phyloP scores from a whole-genome alignment of 192 early-diverging fungal species.

The Coemansia sp. region DNA sequence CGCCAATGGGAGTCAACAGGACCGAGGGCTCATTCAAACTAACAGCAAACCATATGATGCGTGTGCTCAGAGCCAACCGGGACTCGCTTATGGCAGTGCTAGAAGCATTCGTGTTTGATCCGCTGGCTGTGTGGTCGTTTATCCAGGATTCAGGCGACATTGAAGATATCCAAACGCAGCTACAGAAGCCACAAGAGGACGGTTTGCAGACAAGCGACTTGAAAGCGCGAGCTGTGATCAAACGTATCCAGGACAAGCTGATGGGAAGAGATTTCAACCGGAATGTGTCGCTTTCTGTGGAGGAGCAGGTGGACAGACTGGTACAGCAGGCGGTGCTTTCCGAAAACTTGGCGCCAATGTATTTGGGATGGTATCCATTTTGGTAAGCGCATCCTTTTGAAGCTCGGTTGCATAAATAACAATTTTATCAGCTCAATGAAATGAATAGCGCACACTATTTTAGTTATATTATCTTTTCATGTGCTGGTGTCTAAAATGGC shows the following conservation, averaged over 20 bases:
- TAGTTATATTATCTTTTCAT: too few relatives aligned
- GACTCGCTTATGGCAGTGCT: slow-evolving; percentile 97
- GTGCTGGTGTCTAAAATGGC: background rate
- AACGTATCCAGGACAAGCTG: slow-evolving; percentile 89
- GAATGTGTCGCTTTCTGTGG: slow-evolving; percentile 73
- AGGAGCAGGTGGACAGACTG: slow-evolving; percentile 83
- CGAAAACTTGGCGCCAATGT: slow-evolving; percentile 87
- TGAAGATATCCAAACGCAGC: background rate
- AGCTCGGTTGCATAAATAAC: background rate
- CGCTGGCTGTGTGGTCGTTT: slow-evolving; percentile 41
- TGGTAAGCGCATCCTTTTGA: slow-evolving; percentile 25
- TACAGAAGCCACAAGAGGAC: slow-evolving; percentile 25
- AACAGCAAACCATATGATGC: slow-evolving; percentile 92
- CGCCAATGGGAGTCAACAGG: slow-evolving; percentile 96
- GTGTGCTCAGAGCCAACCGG: slow-evolving; percentile 89
- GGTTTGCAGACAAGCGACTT: slow-evolving; percentile 58
- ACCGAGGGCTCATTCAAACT: slow-evolving; percentile 94
- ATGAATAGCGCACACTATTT: too few relatives aligned
- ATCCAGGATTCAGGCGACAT: slow-evolving; percentile 11
- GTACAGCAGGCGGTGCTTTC: slow-evolving; percentile 86
- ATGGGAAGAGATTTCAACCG: slow-evolving; percentile 92
- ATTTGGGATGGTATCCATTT: slow-evolving; percentile 61
- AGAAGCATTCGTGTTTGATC: slow-evolving; percentile 98
- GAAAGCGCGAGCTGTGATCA: slow-evolving; percentile 80
- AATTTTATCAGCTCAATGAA: background rate